Percentiles rank a stretch among this genome's conserved stretches.
Conservation (phyloP, 2,329 filamentous ascomycete species). For the Neocucurbitaria cava region DNA sequence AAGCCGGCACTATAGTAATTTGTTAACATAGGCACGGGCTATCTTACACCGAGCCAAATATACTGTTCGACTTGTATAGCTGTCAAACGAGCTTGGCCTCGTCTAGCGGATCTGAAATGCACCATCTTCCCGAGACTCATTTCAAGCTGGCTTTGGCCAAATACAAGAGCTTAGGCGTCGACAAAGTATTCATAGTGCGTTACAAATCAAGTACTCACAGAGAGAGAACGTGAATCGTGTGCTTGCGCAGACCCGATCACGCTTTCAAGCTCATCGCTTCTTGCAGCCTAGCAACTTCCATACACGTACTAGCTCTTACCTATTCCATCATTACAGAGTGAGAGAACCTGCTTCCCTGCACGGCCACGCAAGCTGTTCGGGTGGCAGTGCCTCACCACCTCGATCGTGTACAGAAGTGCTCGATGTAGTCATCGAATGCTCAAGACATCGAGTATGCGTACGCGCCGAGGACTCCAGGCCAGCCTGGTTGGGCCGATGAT, state of each 20-base stretch:
- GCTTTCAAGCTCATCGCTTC: constrained; percentile 13
- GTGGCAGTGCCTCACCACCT: constrained; percentile 1
- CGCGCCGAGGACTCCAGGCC: constrained; percentile 15
- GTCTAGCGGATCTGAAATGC: background rate
- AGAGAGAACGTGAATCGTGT: constrained; percentile 1
- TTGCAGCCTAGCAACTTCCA: constrained; percentile 6
- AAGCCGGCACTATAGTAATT: background rate
- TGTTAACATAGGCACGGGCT: background rate
- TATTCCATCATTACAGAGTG: constrained; percentile 9
- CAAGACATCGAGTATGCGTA: constrained; percentile 16
- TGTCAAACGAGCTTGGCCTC: background rate
- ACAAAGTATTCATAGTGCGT: no score
- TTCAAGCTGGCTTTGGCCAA: no score
- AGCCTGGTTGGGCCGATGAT: constrained; percentile 30
- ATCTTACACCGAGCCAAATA: background rate
- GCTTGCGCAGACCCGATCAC: constrained; percentile 6
- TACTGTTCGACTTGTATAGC: background rate
- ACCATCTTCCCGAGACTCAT: background rate
- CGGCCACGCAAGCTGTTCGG: constrained; percentile 23
- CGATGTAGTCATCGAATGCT: constrained; percentile 31
- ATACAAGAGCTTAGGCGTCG: no score
- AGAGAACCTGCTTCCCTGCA: constrained; percentile 19
- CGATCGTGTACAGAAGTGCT: constrained; percentile 27
- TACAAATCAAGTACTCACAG: no score
- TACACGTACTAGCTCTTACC: constrained; percentile 9